Percentiles rank a stretch among this genome's conserved stretches.
These are phyloP conservation scores for Hanseniaspora clermontiae DNA, from an alignment of 805 yeast species.

Conservation along the genomic window DNA sequence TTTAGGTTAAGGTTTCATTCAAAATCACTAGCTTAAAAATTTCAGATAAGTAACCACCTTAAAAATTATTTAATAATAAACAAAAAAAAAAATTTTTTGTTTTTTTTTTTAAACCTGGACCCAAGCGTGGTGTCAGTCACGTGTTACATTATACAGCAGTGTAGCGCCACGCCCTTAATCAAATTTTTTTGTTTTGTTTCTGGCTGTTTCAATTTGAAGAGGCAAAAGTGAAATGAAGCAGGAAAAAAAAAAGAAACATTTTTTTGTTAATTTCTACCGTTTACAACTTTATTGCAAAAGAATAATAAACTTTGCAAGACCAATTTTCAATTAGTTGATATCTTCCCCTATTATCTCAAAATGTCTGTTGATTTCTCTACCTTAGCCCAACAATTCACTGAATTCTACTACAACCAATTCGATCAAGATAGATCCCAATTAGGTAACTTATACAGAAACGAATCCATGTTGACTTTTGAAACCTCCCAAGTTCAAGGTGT, in stretches of 20 bases:
- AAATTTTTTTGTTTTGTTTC: background rate
- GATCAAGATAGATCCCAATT: constrained; percentile 85
- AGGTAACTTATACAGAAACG: constrained; percentile 89
- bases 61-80: too few relatives aligned
- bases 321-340: too few relatives aligned
- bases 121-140: background rate
- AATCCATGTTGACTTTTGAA: constrained; percentile 95
- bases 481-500: constrained; percentile 91
- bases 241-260: background rate
- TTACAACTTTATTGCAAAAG: too few relatives aligned
- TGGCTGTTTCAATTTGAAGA: too few relatives aligned
- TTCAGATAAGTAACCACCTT: background rate
- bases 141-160: background rate
- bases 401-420: constrained; percentile 88
- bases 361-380: constrained; percentile 36
- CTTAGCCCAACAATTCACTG: constrained; percentile 68
- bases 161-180: background rate
- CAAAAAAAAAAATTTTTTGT: background rate
- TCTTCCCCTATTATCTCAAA: background rate
- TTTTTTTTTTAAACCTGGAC: background rate
- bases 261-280: background rate
- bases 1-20: too few relatives aligned
- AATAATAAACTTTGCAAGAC: too few relatives aligned
- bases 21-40: background rate
- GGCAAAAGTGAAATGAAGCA: constrained; percentile 5